Evolutionary conservation across 306 rosid species (phyloP).

Genomic region (Cucumis sativus): Cucumber_9930_V3 NC_026658.2:22342501-22343000

Average conservation of each 20-base stretch:
- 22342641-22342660: constrained; percentile 23
- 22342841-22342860: constrained; percentile 6
- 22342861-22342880: constrained; percentile 2
- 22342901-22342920: not conserved
- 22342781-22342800: constrained; percentile 14
- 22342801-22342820: constrained; percentile 14
- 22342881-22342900: not conserved
- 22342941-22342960: not conserved
- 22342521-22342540: constrained; percentile 21
- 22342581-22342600: constrained; percentile 17
- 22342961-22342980: not conserved
- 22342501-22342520: constrained; percentile 17
- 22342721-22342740: constrained; percentile 33
- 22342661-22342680: constrained; percentile 16
- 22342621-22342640: constrained; percentile 51
- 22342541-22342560: constrained; percentile 60
- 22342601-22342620: constrained; percentile 49
- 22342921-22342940: not conserved
- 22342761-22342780: constrained; percentile 15
- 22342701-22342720: constrained; percentile 55
- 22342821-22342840: constrained; percentile 13
- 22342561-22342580: constrained; percentile 42
- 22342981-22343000: constrained; percentile 3
- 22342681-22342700: constrained; percentile 27
- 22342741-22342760: constrained; percentile 34